Evolutionary conservation across 208 protist species (phyloP).

Genomic region (Leishmania guyanensis): DNA sequence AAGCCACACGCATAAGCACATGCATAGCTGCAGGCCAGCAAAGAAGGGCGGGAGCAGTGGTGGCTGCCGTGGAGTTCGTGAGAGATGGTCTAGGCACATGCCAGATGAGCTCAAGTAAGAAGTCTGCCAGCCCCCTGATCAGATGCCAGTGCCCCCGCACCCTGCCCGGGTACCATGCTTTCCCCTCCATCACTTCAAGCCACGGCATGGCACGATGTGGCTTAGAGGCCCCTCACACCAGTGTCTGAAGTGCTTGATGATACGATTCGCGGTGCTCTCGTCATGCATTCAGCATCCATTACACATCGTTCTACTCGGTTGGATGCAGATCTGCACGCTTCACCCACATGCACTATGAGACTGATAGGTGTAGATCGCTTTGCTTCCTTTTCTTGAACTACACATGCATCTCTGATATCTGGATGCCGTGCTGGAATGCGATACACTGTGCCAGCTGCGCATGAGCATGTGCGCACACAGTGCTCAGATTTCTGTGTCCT

Average conservation of each 20-base stretch:
- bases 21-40: neutral
- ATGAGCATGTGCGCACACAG: too few relatives aligned
- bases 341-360: neutral
- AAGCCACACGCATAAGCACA: constrained; percentile 3
- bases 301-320: neutral
- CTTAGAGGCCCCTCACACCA: too few relatives aligned
- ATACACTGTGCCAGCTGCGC: neutral
- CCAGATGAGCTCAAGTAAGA: too few relatives aligned
- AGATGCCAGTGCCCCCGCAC: neutral
- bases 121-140: too few relatives aligned
- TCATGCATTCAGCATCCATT: neutral
- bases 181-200: neutral
- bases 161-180: neutral
- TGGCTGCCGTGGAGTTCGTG: too few relatives aligned
- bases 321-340: neutral
- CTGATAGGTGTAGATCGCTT: neutral
- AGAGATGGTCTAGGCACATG: too few relatives aligned
- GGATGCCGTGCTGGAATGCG: neutral
- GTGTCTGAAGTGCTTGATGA: neutral
- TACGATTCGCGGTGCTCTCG: neutral
- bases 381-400: neutral
- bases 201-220: neutral
- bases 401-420: neutral
- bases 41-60: neutral
- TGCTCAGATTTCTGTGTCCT: neutral